A percentile compares a stretch with the other conserved stretches of the same genome.
Conservation (phyloP, 148 eudicot genomes). For the Rhododendron mucronatum region DNA sequence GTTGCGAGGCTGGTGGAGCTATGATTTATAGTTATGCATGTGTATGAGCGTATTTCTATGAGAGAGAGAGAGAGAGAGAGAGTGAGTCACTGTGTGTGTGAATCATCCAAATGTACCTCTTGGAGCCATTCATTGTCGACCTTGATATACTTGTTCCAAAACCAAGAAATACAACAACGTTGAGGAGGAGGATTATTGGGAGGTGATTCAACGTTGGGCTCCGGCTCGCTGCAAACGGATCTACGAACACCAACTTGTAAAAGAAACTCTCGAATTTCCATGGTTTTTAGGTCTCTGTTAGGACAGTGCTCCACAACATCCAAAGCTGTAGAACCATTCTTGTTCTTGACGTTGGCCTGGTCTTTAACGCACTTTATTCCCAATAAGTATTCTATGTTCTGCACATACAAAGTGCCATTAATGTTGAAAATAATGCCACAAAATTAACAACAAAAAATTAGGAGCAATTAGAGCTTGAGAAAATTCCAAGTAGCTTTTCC, state of each 20-base stretch:
- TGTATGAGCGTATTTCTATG: not conserved
- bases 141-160: not conserved
- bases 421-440: not conserved
- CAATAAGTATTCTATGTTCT: constrained; percentile 31
- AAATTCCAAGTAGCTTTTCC: not conserved
- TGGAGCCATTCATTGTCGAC: not conserved
- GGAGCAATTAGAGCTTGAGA: not conserved
- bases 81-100: not conserved
- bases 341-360: constrained; percentile 20
- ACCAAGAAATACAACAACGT: not conserved
- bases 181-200: not conserved
- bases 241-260: constrained; percentile 20
- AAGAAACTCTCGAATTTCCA: constrained; percentile 33
- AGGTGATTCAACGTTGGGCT: not conserved
- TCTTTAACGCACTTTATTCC: not conserved
- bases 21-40: not conserved
- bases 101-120: not conserved
- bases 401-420: not conserved
- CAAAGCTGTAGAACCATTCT: constrained; percentile 30
- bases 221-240: not conserved
- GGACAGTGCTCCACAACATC: constrained; percentile 32
- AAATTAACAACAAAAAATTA: not conserved
- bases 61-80: not conserved
- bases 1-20: not conserved
- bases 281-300: constrained; percentile 26